phyloP scores from a whole-genome alignment of 257 asterid species.

The Petunia secreta region DNA sequence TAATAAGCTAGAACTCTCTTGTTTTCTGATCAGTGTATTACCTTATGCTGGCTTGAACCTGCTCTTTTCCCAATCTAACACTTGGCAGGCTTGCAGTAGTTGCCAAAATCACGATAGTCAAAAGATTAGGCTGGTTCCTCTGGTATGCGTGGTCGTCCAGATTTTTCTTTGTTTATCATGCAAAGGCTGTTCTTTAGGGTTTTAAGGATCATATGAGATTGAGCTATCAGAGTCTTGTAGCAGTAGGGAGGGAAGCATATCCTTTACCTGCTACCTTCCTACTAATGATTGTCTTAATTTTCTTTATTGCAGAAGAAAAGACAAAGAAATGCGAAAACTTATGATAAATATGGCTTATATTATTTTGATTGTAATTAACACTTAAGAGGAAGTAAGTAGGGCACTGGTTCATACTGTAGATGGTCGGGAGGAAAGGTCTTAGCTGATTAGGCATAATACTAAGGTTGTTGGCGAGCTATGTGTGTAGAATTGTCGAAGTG shows the following conservation, averaged over 20 bases:
- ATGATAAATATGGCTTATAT: neutral
- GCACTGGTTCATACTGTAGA: neutral
- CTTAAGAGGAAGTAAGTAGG: neutral
- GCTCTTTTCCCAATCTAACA: neutral
- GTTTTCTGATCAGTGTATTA: neutral
- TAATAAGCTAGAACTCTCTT: neutral
- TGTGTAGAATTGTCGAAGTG: neutral
- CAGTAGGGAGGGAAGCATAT: neutral
- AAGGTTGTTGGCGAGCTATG: neutral
- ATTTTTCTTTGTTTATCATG: neutral
- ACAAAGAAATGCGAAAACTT: neutral
- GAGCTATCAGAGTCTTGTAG: neutral
- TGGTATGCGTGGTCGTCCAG: neutral
- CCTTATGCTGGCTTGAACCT: neutral
- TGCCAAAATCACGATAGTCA: neutral
- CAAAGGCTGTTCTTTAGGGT: neutral
- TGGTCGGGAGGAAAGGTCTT: neutral
- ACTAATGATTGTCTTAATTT: neutral
- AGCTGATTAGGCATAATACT: neutral
- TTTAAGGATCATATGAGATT: neutral
- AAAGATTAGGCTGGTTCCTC: conserved; percentile 7
- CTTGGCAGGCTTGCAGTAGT: neutral
- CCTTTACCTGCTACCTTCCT: neutral
- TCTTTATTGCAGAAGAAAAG: neutral
- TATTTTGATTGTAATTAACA: neutral